These are phyloP conservation scores for Lasiodiplodia gonubiensis DNA, from an alignment of 2,329 filamentous ascomycete genomes.

Conservation along the genomic window DNA sequence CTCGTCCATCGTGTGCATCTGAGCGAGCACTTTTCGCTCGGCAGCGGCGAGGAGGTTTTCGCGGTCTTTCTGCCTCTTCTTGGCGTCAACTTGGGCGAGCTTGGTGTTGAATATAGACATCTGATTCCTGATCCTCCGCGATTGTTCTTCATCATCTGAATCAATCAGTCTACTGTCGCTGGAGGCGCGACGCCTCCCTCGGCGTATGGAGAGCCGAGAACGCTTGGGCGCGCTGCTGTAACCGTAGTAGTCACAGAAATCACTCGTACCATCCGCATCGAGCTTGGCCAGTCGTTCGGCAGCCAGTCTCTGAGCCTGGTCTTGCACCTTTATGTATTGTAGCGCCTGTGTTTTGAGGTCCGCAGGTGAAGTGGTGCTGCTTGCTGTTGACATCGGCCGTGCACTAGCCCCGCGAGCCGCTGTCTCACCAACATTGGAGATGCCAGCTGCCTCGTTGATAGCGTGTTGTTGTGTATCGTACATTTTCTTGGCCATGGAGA, in stretches of 20 bases:
- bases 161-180: conserved; percentile 65
- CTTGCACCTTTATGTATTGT: conserved; percentile 71
- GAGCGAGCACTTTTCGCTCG: conserved; percentile 82
- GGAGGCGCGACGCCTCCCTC: conserved; percentile 65
- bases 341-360: conserved; percentile 61
- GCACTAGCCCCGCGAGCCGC: conserved; percentile 43
- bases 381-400: conserved; percentile 39
- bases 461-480: conserved; percentile 72
- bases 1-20: conserved; percentile 80
- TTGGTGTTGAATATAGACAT: conserved; percentile 78
- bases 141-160: conserved; percentile 68
- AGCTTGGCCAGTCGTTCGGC: conserved; percentile 83
- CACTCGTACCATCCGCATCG: conserved; percentile 66
- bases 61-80: conserved; percentile 77
- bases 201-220: conserved; percentile 57
- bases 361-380: conserved; percentile 30
- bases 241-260: conserved; percentile 80
- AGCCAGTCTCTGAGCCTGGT: conserved; percentile 84
- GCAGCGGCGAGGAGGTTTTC: conserved; percentile 77
- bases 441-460: conserved; percentile 54
- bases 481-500: conserved; percentile 90
- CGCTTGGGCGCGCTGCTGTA: conserved; percentile 56
- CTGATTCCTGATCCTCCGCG: conserved; percentile 74
- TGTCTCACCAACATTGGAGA: conserved; percentile 43
- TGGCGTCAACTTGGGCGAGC: conserved; percentile 70